Evolutionary conservation across 140 eudicot genomes (phyloP).

Genomic region (Oenanthe javanica): DNA sequence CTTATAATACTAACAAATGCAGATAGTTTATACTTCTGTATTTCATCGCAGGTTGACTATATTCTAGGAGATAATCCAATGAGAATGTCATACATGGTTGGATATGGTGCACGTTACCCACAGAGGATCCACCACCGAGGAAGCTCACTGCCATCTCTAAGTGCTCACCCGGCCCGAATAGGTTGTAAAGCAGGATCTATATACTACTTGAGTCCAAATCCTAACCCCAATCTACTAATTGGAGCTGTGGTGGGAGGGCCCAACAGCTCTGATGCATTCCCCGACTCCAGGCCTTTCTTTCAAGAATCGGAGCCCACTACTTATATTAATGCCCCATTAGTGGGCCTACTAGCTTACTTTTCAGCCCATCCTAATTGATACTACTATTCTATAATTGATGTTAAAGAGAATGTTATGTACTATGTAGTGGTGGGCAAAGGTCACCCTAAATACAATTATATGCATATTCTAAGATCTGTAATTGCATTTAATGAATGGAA

Average conservation of each 20-base stretch:
- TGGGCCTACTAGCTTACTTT: slow-evolving; percentile 80
- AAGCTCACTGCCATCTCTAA: slow-evolving; percentile 78
- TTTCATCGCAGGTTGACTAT: slow-evolving; percentile 63
- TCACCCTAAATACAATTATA: slow-evolving; percentile 47
- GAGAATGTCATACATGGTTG: slow-evolving; percentile 93
- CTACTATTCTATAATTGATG: background rate
- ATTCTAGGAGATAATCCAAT: slow-evolving; percentile 91
- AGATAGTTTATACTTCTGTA: too few species aligned
- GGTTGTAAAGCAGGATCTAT: slow-evolving; percentile 84
- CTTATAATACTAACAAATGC: too few species aligned
- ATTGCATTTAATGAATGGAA: slow-evolving; percentile 6
- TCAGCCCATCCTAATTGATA: slow-evolving; percentile 53
- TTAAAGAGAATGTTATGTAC: slow-evolving; percentile 17
- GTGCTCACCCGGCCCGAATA: slow-evolving; percentile 65
- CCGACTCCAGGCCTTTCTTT: slow-evolving; percentile 90
- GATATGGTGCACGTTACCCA: slow-evolving; percentile 80
- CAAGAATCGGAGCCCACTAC: slow-evolving; percentile 97
- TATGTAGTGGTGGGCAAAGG: slow-evolving; percentile 76
- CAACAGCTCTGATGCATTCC: slow-evolving; percentile 69
- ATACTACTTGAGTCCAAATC: slow-evolving; percentile 68
- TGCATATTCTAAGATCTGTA: background rate
- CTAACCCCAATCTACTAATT: slow-evolving; percentile 70
- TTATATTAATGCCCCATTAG: slow-evolving; percentile 85
- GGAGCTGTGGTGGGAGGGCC: slow-evolving; percentile 99
- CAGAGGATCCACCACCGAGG: slow-evolving; percentile 84